Evolutionary conservation across 345 rosid genomes (phyloP).

Genomic region (Kandelia obovata): DNA sequence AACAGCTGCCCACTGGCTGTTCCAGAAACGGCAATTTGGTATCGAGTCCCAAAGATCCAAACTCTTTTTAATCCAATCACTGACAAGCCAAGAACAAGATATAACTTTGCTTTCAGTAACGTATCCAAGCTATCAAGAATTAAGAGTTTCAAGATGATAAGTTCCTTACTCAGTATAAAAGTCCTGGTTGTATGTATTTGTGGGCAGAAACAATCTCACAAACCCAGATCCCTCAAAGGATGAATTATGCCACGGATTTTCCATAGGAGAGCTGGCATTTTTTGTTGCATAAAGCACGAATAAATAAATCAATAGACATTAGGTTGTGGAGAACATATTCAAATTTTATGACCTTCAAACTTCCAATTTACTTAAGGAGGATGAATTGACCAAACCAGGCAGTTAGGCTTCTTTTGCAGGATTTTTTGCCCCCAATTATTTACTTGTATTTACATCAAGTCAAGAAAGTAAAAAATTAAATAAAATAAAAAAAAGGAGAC

Average conservation of each 20-base stretch:
- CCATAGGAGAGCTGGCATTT: slow-evolving; percentile 68
- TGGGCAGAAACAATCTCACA: slow-evolving; percentile 88
- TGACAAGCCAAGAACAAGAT: slow-evolving; percentile 37
- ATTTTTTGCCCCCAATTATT: not conserved
- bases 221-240: slow-evolving; percentile 97
- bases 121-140: slow-evolving; percentile 11
- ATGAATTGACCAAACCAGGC: not conserved
- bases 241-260: slow-evolving; percentile 98
- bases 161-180: slow-evolving; percentile 78
- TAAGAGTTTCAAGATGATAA: slow-evolving; percentile 8
- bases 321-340: not conserved
- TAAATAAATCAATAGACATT: slow-evolving; percentile 12
- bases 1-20: slow-evolving; percentile 90
- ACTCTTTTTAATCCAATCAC: slow-evolving; percentile 70
- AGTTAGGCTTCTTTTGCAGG: slow-evolving; percentile 8
- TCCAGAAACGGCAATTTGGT: slow-evolving; percentile 98
- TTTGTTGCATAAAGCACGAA: not conserved
- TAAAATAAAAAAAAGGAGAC: no score
- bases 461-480: no score
- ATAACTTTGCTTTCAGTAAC: slow-evolving; percentile 12
- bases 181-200: slow-evolving; percentile 74
- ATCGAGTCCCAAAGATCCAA: slow-evolving; percentile 81
- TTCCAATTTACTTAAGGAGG: no score
- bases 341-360: slow-evolving; percentile 9
- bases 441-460: no score